Conservation (phyloP, 2,329 filamentous ascomycete species). For the Ambrosiella cleistominuta region DNA sequence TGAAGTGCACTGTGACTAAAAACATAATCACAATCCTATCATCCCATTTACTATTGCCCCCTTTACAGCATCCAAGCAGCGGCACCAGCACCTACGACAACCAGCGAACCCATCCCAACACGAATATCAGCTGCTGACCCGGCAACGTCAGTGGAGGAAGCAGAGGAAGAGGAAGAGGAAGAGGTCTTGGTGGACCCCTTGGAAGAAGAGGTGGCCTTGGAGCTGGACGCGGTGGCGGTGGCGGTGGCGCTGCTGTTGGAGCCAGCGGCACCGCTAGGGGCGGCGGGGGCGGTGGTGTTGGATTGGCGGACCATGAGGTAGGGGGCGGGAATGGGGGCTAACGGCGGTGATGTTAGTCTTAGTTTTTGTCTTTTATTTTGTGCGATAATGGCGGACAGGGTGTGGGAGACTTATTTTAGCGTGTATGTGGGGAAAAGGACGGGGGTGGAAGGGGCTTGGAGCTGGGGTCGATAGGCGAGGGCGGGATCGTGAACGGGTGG, state of each 20-base stretch:
- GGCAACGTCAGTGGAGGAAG: background rate
- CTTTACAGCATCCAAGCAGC: background rate
- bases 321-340: no score
- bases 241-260: slow-evolving; percentile 28
- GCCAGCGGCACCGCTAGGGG: slow-evolving; percentile 17
- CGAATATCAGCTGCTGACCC: background rate
- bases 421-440: no score
- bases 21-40: no score
- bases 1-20: background rate
- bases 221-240: slow-evolving; percentile 19
- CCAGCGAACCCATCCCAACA: background rate
- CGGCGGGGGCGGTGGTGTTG: slow-evolving; percentile 18
- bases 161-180: background rate
- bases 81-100: background rate
- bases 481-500: no score
- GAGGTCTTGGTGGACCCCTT: slow-evolving; percentile 28
- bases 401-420: no score
- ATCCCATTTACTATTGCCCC: background rate
- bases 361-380: no score
- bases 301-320: slow-evolving; percentile 1
- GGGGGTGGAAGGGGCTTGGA: no score
- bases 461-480: no score
- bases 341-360: no score
- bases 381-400: no score
- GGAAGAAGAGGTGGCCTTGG: slow-evolving; percentile 24